Evolutionary conservation across 208 protist species (phyloP).

Genomic region (Acanthamoeba healyi): DNA sequence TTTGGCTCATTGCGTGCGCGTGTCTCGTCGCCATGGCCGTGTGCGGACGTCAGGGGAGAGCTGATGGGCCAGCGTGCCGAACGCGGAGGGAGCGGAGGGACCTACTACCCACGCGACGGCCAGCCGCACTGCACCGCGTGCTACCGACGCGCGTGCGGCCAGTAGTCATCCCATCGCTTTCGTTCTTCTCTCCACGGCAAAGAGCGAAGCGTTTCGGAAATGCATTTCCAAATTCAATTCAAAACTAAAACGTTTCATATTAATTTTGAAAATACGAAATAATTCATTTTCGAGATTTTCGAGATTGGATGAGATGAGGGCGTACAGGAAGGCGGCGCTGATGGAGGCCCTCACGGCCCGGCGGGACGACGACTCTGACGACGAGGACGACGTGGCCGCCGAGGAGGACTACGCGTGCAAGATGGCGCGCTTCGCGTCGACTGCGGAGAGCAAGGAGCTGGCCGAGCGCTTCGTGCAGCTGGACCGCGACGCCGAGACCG

Average conservation of each 20-base stretch:
- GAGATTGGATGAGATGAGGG: not conserved
- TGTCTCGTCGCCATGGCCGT: no score
- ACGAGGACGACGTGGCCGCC: not conserved
- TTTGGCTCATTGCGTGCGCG: no score
- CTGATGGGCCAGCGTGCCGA: not conserved
- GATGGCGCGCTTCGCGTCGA: not conserved
- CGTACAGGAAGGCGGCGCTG: not conserved
- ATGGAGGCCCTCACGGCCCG: not conserved
- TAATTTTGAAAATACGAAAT: not conserved
- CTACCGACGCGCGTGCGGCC: not conserved
- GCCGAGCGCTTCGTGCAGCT: not conserved
- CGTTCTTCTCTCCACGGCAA: not conserved
- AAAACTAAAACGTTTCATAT: no score
- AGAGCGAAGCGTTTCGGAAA: not conserved
- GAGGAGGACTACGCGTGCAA: slow-evolving; percentile 11
- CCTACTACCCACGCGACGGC: not conserved
- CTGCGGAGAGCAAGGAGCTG: not conserved
- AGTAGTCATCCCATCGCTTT: not conserved
- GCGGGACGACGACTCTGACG: not conserved
- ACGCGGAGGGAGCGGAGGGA: not conserved
- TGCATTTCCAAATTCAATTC: not conserved
- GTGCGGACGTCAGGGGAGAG: slow-evolving; percentile 6
- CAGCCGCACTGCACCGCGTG: not conserved
- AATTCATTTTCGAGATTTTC: not conserved
- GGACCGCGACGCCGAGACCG: not conserved